Base-by-base conservation (phyloP, 129 eudicot genomes). In the Rutidosis leptorrhynchoides region DNA sequence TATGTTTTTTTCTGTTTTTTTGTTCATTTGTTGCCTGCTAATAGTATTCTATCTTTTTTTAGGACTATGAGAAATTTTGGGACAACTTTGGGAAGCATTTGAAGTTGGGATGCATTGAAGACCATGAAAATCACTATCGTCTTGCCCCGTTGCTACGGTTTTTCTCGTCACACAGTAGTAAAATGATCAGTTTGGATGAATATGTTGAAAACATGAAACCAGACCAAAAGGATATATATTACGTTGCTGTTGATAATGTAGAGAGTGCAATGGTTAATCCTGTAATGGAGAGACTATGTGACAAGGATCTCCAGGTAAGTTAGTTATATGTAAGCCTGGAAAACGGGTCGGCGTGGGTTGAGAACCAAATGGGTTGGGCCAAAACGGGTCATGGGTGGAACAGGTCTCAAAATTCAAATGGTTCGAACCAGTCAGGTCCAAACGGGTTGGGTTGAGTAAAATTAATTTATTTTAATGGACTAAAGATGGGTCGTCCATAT, bases 31-130 rank as follows among this genome's bases (percentile, higher is more conserved):
- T 6, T n/a, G n/a, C n/a, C 28, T 46, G 25, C 66, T 58, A 32
- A 46, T n/a, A n/a, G n/a, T 0, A 7, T 56, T 53, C 3, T 29
- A 26, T 57, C 29, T 9, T 29, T 72, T 67, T 76, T 68, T 62
- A 93, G 96, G 96, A 89, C 78, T 93, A 93, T 65, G 89, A 78
- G 53, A 89, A 72, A 58, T 86, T 93, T 77, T 93, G 99, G 99
- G 95, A 89, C 78, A 89, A 89, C 81, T 93, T 79, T 51, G 99
- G 99, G 35, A 93, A 93, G 77, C 89, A 93, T 82, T 28, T 93
- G 33, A 93, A 93, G 65, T 53, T 93, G 55, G 99, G 99, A 17
- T 86, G 96, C 79, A 81, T 93, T 49, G 99, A 93, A 54, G 99
- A 93, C 63, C 89, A 90, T 54, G 96, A 93, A 23, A 93, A 93